Evolutionary conservation across 129 eudicot species (phyloP).

Genomic region (Kitagawia praeruptora): DNA sequence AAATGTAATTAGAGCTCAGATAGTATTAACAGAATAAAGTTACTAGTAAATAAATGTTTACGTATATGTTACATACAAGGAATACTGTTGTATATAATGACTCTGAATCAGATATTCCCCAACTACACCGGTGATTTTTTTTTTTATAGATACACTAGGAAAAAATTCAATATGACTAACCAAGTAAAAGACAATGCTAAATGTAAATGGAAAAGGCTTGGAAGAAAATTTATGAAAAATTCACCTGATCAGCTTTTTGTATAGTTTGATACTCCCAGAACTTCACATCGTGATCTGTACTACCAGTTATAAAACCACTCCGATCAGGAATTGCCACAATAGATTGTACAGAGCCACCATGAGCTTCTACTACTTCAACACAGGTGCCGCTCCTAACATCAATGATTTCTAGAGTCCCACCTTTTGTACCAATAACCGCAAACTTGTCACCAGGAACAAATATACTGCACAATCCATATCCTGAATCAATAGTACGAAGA

Average conservation of each 20-base stretch:
- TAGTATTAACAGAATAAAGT: background rate
- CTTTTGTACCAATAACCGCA: constrained; percentile 84
- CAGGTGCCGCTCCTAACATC: constrained; percentile 78
- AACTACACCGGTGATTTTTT: background rate
- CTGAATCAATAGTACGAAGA: constrained; percentile 89
- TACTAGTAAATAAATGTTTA: background rate
- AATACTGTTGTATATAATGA: background rate
- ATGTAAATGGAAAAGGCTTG: background rate
- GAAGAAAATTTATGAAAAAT: background rate
- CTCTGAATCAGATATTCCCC: background rate
- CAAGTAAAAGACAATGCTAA: background rate
- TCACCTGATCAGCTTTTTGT: constrained; percentile 58
- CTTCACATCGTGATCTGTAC: constrained; percentile 91
- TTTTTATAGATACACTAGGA: background rate
- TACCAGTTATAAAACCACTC: constrained; percentile 84
- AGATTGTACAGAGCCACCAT: constrained; percentile 72
- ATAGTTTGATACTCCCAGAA: constrained; percentile 80
- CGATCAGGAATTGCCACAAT: constrained; percentile 67
- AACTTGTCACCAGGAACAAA: constrained; percentile 85
- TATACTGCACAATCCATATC: constrained; percentile 76
- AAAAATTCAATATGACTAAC: background rate
- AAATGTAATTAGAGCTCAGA: background rate
- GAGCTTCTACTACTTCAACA: constrained; percentile 84
- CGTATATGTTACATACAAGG: background rate
- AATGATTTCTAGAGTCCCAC: constrained; percentile 69